Conservation (phyloP, 2,329 filamentous ascomycete species). For the Pyricularia grisea region DNA sequence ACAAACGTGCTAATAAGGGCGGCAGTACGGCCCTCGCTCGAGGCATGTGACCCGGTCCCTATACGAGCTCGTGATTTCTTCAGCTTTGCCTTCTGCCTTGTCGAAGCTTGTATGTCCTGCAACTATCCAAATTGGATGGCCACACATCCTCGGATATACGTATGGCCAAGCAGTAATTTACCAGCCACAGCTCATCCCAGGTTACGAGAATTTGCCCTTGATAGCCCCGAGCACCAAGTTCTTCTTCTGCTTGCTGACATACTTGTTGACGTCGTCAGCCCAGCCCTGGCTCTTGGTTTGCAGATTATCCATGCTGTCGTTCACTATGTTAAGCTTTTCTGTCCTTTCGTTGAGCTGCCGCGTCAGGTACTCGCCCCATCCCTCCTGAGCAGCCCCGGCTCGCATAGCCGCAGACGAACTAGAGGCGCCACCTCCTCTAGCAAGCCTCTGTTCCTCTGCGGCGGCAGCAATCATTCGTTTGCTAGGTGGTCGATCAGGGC, state of each 20-base stretch:
- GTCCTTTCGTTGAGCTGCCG: constrained; percentile 85
- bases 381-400: constrained; percentile 37
- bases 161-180: neutral
- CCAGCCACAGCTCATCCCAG: neutral
- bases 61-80: neutral
- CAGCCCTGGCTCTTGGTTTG: constrained; percentile 75
- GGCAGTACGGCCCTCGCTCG: neutral
- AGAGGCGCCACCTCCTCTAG: constrained; percentile 23
- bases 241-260: constrained; percentile 76
- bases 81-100: neutral
- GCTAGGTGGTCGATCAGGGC: constrained; percentile 76
- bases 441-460: constrained; percentile 61
- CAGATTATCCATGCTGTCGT: constrained; percentile 75
- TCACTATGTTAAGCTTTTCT: constrained; percentile 73
- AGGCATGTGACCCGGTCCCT: neutral
- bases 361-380: constrained; percentile 71
- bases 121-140: too few relatives aligned
- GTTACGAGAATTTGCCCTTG: constrained; percentile 46
- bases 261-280: constrained; percentile 84
- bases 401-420: constrained; percentile 22
- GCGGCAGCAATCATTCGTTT: constrained; percentile 81
- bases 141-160: too few relatives aligned
- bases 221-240: constrained; percentile 66
- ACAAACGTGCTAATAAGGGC: neutral
- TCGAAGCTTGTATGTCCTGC: neutral